Conservation (phyloP, 371 early-diverging fungal species). For the Batkoa obscura region DNA sequence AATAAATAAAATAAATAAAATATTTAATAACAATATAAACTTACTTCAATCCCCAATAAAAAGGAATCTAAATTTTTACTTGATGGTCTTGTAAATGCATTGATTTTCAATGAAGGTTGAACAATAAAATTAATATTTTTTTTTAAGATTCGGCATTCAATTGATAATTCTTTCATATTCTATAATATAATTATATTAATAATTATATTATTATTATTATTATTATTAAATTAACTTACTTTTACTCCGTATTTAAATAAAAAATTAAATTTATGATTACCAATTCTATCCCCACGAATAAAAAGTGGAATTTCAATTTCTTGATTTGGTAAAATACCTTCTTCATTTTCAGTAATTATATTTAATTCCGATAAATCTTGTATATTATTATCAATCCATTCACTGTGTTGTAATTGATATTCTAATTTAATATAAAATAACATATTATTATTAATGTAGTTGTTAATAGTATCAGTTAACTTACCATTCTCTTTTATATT, state of each 20-base stretch:
- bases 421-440: neutral
- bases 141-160: constrained; percentile 34
- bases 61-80: constrained; percentile 47
- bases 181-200: too few species aligned
- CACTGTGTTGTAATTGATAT: constrained; percentile 14
- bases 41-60: constrained; percentile 73
- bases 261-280: constrained; percentile 58
- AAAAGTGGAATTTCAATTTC: constrained; percentile 62
- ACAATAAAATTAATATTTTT: constrained; percentile 44
- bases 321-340: constrained; percentile 37
- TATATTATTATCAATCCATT: neutral
- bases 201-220: too few species aligned
- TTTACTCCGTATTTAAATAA: constrained; percentile 49
- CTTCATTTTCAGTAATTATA: constrained; percentile 14
- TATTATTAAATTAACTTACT: constrained; percentile 9
- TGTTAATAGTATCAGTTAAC: neutral
- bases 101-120: constrained; percentile 69
- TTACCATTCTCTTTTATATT: neutral
- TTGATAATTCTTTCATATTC: too few species aligned
- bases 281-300: constrained; percentile 80
- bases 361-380: neutral
- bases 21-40: neutral
- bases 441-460: neutral
- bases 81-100: constrained; percentile 81
- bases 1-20: constrained; percentile 2